phyloP scores from a whole-genome alignment of 2,329 filamentous ascomycete species.

The Penicillium sp. region DNA sequence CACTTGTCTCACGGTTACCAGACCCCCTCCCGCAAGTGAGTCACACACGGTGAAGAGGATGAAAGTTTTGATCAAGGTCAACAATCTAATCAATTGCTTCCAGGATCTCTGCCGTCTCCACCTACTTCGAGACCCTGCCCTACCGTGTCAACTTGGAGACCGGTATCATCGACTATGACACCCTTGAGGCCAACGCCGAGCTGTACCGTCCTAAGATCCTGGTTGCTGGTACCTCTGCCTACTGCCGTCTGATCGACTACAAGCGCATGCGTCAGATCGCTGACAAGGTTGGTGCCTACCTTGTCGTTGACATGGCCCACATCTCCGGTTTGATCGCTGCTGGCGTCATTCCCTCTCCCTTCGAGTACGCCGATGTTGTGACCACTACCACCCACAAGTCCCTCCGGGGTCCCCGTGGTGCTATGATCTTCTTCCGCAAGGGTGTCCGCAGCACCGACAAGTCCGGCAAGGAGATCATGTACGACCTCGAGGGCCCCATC shows the following conservation, averaged over 20 bases:
- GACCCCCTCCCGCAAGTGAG: conserved; percentile 81
- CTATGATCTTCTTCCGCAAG: conserved; percentile 98
- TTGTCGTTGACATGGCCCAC: conserved; percentile 95
- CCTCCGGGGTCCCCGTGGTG: conserved; percentile 88
- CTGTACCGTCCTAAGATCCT: conserved; percentile 95
- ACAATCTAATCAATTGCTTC: background rate
- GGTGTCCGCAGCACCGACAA: conserved; percentile 85
- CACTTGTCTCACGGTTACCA: conserved; percentile 98
- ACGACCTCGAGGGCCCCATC: conserved; percentile 90
- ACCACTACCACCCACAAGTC: conserved; percentile 99
- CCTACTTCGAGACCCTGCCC: conserved; percentile 97
- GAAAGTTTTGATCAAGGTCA: background rate
- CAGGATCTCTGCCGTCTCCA: conserved; percentile 94
- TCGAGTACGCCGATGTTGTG: conserved; percentile 87
- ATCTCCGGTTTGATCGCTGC: conserved; percentile 93
- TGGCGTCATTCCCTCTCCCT: conserved; percentile 87
- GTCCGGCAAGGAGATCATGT: conserved; percentile 80
- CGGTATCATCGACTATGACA: conserved; percentile 92
- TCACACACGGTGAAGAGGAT: conserved; percentile 15
- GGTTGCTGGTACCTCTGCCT: conserved; percentile 91
- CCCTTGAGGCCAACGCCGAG: conserved; percentile 81
- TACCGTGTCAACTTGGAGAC: conserved; percentile 90
- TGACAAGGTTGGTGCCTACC: conserved; percentile 88
- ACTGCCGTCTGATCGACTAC: conserved; percentile 96
- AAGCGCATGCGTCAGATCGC: conserved; percentile 86